These are phyloP conservation scores for Fusarium sp. DNA, from an alignment of 2,329 filamentous ascomycete genomes.

Conservation along the genomic window DNA sequence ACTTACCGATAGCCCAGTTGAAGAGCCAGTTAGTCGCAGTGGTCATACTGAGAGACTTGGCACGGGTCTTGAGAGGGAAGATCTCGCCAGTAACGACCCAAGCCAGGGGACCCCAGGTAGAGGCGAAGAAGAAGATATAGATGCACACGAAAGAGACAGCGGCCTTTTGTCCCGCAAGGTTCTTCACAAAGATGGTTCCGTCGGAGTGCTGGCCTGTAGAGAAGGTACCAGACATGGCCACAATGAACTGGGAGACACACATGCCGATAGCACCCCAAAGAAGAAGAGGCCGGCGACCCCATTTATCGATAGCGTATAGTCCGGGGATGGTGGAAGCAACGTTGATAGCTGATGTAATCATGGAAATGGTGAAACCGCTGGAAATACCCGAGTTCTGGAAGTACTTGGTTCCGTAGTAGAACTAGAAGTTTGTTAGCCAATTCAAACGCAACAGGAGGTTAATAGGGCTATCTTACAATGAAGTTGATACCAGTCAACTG, in stretches of 20 bases:
- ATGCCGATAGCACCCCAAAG: conserved; percentile 75
- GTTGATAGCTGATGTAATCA: conserved; percentile 59
- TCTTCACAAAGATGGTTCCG: conserved; percentile 67
- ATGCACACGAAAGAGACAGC: conserved; percentile 76
- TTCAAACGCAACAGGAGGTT: not conserved
- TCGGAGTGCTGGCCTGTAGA: conserved; percentile 65
- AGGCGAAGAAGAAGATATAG: conserved; percentile 83
- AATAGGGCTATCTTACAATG: conserved; percentile 53
- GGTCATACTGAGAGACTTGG: conserved; percentile 75
- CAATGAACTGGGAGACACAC: conserved; percentile 72
- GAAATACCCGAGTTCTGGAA: conserved; percentile 58
- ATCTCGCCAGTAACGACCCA: conserved; percentile 69
- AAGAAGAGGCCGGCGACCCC: conserved; percentile 70
- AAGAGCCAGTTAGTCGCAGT: conserved; percentile 82
- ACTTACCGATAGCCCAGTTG: conserved; percentile 78
- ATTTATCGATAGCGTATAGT: conserved; percentile 57
- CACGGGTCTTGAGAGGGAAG: conserved; percentile 74
- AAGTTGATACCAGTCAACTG: conserved; percentile 53
- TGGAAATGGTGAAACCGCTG: conserved; percentile 55
- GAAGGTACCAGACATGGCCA: conserved; percentile 70
- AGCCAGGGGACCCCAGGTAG: conserved; percentile 73
- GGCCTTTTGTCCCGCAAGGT: conserved; percentile 67
- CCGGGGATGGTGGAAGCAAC: conserved; percentile 57
- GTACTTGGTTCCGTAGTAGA: conserved; percentile 59
- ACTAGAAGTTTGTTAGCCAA: conserved; percentile 44